Base-by-base conservation (phyloP, 2,329 filamentous ascomycete species). In the Byssochlamys sp. region DNA sequence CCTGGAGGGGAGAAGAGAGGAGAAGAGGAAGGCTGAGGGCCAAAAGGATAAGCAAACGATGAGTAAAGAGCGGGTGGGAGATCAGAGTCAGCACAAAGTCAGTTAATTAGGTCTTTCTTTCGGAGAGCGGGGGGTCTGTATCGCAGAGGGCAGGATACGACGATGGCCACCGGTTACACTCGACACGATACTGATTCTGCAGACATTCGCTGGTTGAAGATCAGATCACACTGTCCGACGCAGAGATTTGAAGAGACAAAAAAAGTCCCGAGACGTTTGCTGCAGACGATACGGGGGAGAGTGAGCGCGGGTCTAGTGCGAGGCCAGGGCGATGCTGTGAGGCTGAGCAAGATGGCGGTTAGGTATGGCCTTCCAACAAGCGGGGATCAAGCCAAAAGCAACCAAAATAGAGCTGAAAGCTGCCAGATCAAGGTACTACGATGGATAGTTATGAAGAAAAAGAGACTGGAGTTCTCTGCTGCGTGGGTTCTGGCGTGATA, bases 1-100 rank as follows among this genome's bases (percentile, higher is more conserved):
- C 58, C 54, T 60, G 57, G 55, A 56, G 51, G 55, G 55, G 25
- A 55, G 52, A 57, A 60, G 61, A 56, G 57, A 57, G 51, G 54
- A 56, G 53, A 58, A 54, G 58, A 31, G 58, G 58, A 39, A 39
- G 49, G 55, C 61, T 52, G 45, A 59, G 57, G 55, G 52, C 52
- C 39, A 51, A 56, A 28, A 51, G 59, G 54, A 57, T 51, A 19
- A 55, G 57, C 28, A 50, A 28, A 48, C 51, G 35, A 56, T n/a
- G 49, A 27, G 35, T 51, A 58, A 60, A 57, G 27, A 49, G 54
- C 4, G 25, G 19, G 55, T 53, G 33, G 39, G 26, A 29, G 26
- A 39, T 19, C 39, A 29, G 48, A 45, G 53, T 55, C 53, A 45
- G 53, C 53, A 11, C 39, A 19, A 45, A 45, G 39, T 45, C 39